Base-by-base conservation (phyloP, 1,284 basidiomycete species). In the Ustilago trichophora region DNA sequence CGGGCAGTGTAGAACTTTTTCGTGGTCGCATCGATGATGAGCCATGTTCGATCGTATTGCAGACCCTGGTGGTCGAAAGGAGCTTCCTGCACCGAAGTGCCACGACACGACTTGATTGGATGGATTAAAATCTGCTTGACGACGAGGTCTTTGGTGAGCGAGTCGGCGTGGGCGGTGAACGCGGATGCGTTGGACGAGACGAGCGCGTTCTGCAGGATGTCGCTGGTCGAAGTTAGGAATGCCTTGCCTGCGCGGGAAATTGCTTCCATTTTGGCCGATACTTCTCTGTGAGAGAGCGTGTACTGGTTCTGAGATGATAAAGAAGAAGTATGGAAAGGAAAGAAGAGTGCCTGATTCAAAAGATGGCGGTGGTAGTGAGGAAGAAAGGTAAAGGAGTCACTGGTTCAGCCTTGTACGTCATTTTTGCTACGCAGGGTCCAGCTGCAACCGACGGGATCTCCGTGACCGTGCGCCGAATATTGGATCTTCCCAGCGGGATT, bases 21-120 rank as follows among this genome's bases (percentile, higher is more conserved):
- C 2, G 66, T 64, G 18, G 60, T 33, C 1, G 72, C 57, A 40
- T 74, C 72, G 57, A 76, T 73, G 62, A 78, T 73, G 64, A 78
- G 67, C 70, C 75, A 78, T 12, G 76, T 70, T 15, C 76, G 66
- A 41, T 78, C 76, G 47, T 72, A 77, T 24, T 63, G 49, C 33
- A 77, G 47, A 11, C 75, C 75, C 21, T 59, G 51, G 11, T 70
- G 59, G 35, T 73, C 67, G 46, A 66, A 75, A 15, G 46, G 35
- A 1, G 72, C 63, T 31, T 63, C 43, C 15, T 62, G 45, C 13
- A 78, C 76, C 12, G 64, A 66, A 18, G 70, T 72, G 26, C 74
- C 74, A n/a, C 52, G 44, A 55, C 76, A 78, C 12, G 70, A 73
- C 34, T 78, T 78, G 69, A 78, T 78, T 16, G 76, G 76, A 38